Conservation (phyloP, 2,329 filamentous ascomycete species). For the Microcyclospora pomicola region DNA sequence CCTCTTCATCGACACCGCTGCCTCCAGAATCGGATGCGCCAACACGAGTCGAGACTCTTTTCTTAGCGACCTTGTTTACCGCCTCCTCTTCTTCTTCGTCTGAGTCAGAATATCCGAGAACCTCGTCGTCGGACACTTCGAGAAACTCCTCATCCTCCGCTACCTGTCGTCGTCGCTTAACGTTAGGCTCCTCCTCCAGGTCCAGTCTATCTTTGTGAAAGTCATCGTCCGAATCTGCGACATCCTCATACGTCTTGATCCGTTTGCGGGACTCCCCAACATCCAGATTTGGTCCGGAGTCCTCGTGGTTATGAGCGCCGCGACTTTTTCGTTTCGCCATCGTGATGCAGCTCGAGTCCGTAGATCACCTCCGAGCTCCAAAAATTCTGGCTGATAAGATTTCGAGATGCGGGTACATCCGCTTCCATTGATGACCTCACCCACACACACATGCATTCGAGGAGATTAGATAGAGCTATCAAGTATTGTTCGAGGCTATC, state of each 20-base stretch:
- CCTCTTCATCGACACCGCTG: conserved; percentile 19
- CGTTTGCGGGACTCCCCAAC: conserved; percentile 37
- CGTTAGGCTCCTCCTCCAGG: conserved; percentile 65
- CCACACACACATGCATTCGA: no score
- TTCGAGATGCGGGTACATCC: no score
- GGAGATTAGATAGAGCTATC: no score
- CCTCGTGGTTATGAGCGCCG: conserved; percentile 2
- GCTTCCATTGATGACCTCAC: no score
- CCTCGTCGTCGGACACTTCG: conserved; percentile 49
- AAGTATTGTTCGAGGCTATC: no score
- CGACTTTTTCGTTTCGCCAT: conserved; percentile 13
- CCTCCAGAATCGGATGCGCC: conserved; percentile 42
- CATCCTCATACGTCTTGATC: conserved; percentile 57
- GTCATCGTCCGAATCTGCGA: conserved; percentile 88
- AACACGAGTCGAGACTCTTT: conserved; percentile 45
- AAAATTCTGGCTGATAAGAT: no score
- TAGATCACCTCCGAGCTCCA: no score
- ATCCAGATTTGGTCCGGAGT: conserved; percentile 9
- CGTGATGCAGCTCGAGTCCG: neutral
- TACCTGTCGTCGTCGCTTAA: conserved; percentile 60
- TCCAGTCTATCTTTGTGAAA: conserved; percentile 81
- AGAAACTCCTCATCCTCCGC: conserved; percentile 53
- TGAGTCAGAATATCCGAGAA: conserved; percentile 36
- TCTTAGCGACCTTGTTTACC: conserved; percentile 9
- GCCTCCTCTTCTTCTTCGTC: conserved; percentile 38